phyloP scores from a whole-genome alignment of 352 stramenopile genomes.

The Globisporangium iwayamae region DNA sequence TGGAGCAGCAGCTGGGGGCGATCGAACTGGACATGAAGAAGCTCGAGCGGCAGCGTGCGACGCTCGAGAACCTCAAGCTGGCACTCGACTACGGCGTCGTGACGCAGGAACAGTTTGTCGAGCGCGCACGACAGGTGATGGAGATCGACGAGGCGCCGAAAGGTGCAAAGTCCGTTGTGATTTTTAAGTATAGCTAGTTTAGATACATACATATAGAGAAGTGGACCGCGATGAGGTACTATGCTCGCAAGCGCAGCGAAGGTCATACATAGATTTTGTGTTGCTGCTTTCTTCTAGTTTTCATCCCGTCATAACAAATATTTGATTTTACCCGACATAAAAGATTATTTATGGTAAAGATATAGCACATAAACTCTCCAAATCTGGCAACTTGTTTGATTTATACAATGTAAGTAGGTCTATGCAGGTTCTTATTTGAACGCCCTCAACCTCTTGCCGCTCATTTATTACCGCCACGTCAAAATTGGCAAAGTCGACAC shows the following conservation, averaged over 20 bases:
- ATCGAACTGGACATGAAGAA: slow-evolving; percentile 5
- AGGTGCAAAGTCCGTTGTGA: background rate
- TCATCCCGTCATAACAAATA: background rate
- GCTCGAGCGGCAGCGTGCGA: background rate
- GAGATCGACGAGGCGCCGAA: background rate
- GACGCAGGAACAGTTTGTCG: slow-evolving; percentile 1
- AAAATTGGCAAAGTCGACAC: background rate
- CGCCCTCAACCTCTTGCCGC: background rate
- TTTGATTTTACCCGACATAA: background rate
- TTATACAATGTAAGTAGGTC: background rate
- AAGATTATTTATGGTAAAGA: background rate
- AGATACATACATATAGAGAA: too few species aligned
- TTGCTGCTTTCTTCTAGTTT: background rate
- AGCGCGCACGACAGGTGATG: background rate
- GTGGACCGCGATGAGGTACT: background rate
- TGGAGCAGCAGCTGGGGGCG: background rate
- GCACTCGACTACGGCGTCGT: background rate
- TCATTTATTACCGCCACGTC: background rate
- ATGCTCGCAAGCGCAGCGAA: background rate
- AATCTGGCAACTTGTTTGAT: background rate
- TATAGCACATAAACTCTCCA: too few species aligned
- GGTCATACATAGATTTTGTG: background rate
- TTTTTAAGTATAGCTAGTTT: background rate
- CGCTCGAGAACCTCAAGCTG: slow-evolving; percentile 1
- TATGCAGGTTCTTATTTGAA: background rate